phyloP scores from a whole-genome alignment of 805 yeast genomes.

The Barnettozyma sp. region DNA sequence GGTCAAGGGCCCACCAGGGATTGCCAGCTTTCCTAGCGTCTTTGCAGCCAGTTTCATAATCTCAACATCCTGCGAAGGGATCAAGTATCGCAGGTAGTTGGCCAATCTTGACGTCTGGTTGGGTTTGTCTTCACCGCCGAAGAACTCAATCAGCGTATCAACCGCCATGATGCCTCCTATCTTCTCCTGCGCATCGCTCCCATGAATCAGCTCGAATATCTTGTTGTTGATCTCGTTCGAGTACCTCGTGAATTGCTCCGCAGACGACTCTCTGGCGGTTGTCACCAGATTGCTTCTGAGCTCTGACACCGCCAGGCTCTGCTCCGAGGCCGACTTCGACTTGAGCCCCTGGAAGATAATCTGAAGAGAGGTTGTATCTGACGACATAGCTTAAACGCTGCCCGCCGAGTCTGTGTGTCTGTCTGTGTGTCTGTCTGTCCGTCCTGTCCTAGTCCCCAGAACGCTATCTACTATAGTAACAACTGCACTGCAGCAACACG shows the following conservation, averaged over 20 bases:
- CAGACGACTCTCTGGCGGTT: conserved; percentile 71
- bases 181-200: conserved; percentile 62
- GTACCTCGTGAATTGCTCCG: conserved; percentile 75
- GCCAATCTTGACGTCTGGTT: conserved; percentile 86
- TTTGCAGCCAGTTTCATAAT: conserved; percentile 84
- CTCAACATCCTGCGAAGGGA: conserved; percentile 74
- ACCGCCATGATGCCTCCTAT: conserved; percentile 91
- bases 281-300: conserved; percentile 62
- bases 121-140: conserved; percentile 79
- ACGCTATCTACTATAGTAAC: no score
- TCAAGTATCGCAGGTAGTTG: conserved; percentile 74
- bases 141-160: conserved; percentile 78
- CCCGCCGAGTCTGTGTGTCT: neutral
- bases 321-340: conserved; percentile 29
- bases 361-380: conserved; percentile 27
- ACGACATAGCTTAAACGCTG: neutral
- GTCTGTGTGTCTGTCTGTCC: neutral
- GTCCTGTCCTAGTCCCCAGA: no score
- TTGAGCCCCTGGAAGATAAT: conserved; percentile 32
- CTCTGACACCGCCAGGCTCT: conserved; percentile 55
- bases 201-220: conserved; percentile 77
- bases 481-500: no score
- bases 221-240: conserved; percentile 82
- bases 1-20: conserved; percentile 82
- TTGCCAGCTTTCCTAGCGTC: conserved; percentile 82